Evolutionary conservation across 768 basidiomycete genomes (phyloP).

Genomic region (Dioszegia aurantiaca): DNA sequence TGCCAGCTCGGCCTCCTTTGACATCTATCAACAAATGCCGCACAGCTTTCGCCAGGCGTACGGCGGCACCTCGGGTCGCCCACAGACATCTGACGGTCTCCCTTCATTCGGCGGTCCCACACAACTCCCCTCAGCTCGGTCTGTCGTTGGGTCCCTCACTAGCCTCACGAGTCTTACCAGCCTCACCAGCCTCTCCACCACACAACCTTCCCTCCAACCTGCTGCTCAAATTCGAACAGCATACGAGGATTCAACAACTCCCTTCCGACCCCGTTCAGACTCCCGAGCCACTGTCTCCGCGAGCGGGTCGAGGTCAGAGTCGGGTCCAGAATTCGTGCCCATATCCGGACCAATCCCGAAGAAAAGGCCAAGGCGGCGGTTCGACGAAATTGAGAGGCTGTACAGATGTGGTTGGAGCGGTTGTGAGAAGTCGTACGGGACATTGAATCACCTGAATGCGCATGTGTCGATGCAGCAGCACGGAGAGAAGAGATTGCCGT

Average conservation of each 20-base stretch:
- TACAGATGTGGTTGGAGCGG: slow-evolving; percentile 69
- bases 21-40: slow-evolving; percentile 13
- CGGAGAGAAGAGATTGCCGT: slow-evolving; percentile 81
- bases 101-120: slow-evolving; percentile 30
- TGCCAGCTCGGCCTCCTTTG: slow-evolving; percentile 21
- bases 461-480: slow-evolving; percentile 99
- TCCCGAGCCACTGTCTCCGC: not conserved
- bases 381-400: slow-evolving; percentile 89
- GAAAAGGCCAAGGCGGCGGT: slow-evolving; percentile 54
- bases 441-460: slow-evolving; percentile 93
- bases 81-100: slow-evolving; percentile 44
- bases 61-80: slow-evolving; percentile 23
- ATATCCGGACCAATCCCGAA: slow-evolving; percentile 43
- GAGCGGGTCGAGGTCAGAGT: not conserved
- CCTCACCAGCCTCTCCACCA: not conserved
- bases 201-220: not conserved
- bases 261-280: slow-evolving; percentile 10
- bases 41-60: slow-evolving; percentile 4
- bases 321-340: slow-evolving; percentile 26
- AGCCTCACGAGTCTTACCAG: not conserved
- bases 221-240: slow-evolving; percentile 9
- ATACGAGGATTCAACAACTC: slow-evolving; percentile 9
- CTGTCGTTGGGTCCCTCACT: slow-evolving; percentile 20
- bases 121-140: slow-evolving; percentile 24
- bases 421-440: slow-evolving; percentile 81